Evolutionary conservation across 139 green algal species (phyloP).

Genomic region (Monoraphidium neglectum): DNA sequence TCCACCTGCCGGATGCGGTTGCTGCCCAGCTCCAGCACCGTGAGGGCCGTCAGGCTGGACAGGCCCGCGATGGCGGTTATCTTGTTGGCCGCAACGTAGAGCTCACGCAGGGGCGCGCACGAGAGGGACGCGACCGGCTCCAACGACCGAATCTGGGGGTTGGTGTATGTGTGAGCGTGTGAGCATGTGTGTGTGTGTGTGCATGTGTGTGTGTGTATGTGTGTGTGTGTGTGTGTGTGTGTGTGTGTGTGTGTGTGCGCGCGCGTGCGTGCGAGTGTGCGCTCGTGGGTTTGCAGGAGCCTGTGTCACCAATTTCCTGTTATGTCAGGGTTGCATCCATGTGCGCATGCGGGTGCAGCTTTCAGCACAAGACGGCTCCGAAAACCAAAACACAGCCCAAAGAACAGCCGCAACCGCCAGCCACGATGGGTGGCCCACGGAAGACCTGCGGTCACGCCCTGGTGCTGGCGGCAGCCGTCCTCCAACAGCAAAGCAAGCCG

Average conservation of each 20-base stretch:
- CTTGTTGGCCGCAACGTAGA: slow-evolving; percentile 92
- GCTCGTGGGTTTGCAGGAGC: neutral
- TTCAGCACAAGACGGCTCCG: neutral
- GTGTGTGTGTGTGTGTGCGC: too few species aligned
- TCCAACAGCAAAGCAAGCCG: neutral
- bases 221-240: too few species aligned
- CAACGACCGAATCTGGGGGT: slow-evolving; percentile 71
- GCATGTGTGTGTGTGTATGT: neutral
- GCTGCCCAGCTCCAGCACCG: slow-evolving; percentile 88
- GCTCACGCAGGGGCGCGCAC: slow-evolving; percentile 56
- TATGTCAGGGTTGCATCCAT: neutral
- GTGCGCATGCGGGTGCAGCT: neutral
- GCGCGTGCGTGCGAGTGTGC: too few species aligned
- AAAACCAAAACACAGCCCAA: slow-evolving; percentile 1
- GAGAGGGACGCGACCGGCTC: slow-evolving; percentile 50
- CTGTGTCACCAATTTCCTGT: neutral
- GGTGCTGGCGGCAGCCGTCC: too few species aligned
- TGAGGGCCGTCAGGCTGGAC: slow-evolving; percentile 56
- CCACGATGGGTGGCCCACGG: neutral
- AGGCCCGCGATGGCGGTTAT: slow-evolving; percentile 65
- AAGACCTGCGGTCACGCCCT: neutral
- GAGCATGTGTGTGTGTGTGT: neutral
- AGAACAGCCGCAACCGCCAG: neutral
- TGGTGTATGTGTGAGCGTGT: too few species aligned
- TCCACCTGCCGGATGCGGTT: slow-evolving; percentile 76